Evolutionary conservation across 495 filamentous ascomycete species (phyloP).

Genomic region (Physcia stellaris): DNA sequence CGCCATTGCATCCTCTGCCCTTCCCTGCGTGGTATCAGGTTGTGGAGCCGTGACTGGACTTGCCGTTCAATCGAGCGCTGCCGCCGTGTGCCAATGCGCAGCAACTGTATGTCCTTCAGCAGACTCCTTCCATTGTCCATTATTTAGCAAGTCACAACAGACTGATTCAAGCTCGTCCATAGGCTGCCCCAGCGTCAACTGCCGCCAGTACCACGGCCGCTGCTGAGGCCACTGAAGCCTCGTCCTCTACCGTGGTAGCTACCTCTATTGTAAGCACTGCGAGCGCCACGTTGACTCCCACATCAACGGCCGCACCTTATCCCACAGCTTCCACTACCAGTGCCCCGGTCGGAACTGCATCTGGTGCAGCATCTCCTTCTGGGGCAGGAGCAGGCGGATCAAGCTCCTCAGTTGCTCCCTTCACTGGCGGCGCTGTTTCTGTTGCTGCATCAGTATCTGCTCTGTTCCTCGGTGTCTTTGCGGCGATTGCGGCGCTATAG

Average conservation of each 20-base stretch:
- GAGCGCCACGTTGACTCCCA: neutral
- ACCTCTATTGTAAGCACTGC: neutral
- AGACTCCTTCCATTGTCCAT: neutral
- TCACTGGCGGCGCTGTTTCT: constrained; percentile 8
- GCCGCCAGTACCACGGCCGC: constrained; percentile 3
- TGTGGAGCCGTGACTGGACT: constrained; percentile 11
- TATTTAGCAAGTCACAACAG: too few relatives aligned
- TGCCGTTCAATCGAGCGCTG: constrained; percentile 9
- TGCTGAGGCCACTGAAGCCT: neutral
- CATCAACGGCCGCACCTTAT: neutral
- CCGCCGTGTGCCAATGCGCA: constrained; percentile 13
- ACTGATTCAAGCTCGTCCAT: constrained; percentile 2
- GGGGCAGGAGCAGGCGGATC: neutral
- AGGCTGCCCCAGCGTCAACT: constrained; percentile 1
- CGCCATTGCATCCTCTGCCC: constrained; percentile 11
- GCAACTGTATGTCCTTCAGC: constrained; percentile 1
- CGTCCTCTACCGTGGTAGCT: constrained; percentile 2
- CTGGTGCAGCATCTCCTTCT: neutral
- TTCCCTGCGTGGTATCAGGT: constrained; percentile 8
- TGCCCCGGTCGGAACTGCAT: constrained; percentile 4
- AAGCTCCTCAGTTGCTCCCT: constrained; percentile 2
- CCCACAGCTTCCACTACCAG: neutral
- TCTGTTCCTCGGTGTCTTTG: constrained; percentile 1
- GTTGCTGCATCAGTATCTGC: neutral
- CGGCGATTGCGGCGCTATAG: too few relatives aligned